Percentiles rank a stretch among this genome's conserved stretches.
These are phyloP conservation scores for Ceratobasidium sp. DNA, from an alignment of 1,284 basidiomycete species.

Conservation along the genomic window DNA sequence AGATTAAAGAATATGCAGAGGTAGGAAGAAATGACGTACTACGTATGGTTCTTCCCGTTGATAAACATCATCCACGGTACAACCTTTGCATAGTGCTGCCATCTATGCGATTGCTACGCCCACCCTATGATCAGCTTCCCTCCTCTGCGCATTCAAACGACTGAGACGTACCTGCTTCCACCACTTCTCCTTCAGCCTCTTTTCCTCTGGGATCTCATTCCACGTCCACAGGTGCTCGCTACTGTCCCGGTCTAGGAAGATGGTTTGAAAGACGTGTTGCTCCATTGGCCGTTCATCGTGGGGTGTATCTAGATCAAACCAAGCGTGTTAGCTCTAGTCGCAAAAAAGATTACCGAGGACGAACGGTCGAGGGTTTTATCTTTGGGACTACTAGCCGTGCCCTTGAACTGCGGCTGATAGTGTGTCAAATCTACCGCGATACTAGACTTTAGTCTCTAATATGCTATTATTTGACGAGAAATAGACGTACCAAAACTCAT, in stretches of 20 bases:
- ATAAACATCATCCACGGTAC: conserved; percentile 74
- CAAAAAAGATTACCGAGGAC: background rate
- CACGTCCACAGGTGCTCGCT: conserved; percentile 66
- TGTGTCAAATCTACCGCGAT: conserved; percentile 62
- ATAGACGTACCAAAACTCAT: conserved; percentile 65
- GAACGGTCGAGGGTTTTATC: conserved; percentile 47
- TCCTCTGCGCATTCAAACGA: conserved; percentile 7
- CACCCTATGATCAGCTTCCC: background rate
- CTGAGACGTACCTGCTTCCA: conserved; percentile 50
- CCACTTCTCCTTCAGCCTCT: conserved; percentile 51
- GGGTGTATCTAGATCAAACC: conserved; percentile 29
- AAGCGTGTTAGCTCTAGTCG: background rate
- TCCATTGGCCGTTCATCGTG: conserved; percentile 53
- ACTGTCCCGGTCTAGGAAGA: conserved; percentile 69
- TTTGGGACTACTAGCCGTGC: conserved; percentile 19
- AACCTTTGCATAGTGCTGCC: conserved; percentile 64
- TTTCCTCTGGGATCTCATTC: conserved; percentile 42
- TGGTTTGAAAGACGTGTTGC: conserved; percentile 73
- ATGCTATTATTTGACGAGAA: background rate
- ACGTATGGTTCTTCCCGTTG: conserved; percentile 64
- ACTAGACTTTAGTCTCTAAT: background rate
- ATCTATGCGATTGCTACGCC: conserved; percentile 45
- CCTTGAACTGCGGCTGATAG: conserved; percentile 68
- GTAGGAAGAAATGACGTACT: conserved; percentile 25
- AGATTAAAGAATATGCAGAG: background rate